Evolutionary conservation across 495 filamentous ascomycete species (phyloP), one percentile per base, ranked within the genome.

Genomic region (Penicillium diatomitis): DNA sequence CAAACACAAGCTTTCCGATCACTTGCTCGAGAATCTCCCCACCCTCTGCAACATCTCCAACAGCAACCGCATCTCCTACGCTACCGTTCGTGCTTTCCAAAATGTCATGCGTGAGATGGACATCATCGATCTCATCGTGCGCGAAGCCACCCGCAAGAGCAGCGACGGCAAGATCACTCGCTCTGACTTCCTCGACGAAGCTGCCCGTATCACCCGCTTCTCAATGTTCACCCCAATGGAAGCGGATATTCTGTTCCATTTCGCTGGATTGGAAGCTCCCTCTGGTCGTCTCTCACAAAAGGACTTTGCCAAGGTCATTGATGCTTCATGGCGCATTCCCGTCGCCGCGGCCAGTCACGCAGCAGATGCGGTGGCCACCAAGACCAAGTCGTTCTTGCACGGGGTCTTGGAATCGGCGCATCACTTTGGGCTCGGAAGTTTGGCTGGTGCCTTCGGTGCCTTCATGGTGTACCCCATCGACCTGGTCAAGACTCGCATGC

Each of bases 381-480:
- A 75, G 54, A 72, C 78, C 28, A 72, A 72, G 53, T 66, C 68
- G 6, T 56, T 88, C 46, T 48, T 95, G 9, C 67, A 83, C 45
- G 71, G 75, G 47, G 65, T 84, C 12, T 63, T 87, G 6, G 87
- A 92, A 60, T 94, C 89, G 3, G 86, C 75, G 3, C 91, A 95
- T 61, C 89, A 90, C 66, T 98, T 98, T 57, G 79, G 74, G 1
- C 78, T 98, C 3, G 92, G 92, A 35, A 87, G 85, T 66, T 56
- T 92, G 53, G 92, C 94, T 8, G 92, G 92, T 64, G 92, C 92
- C 20, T 98, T 97, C 58, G 92, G 92, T 59, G 92, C 92, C 9
- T 96, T 97, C 65, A 94, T 97, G 84, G 92, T 98, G 37, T 98
- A 98, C 66, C 92, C 92, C 29, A 97, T 98, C 65, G 92, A 98